phyloP scores from a whole-genome alignment of 345 rosid genomes.

The Cardiospermum halicacabum region DNA sequence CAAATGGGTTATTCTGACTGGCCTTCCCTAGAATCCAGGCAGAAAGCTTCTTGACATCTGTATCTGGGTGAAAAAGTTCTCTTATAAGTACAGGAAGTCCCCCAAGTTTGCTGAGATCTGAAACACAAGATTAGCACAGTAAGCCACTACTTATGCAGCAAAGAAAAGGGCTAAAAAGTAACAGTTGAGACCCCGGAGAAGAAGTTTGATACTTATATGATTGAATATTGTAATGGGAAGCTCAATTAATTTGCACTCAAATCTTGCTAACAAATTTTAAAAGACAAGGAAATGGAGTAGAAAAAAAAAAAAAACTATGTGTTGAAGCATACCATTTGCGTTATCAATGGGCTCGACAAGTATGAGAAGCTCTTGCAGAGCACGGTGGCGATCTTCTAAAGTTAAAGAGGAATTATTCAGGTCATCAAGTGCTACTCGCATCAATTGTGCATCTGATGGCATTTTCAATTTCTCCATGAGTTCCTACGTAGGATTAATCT shows the following conservation, averaged over 20 bases:
- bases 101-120: slow-evolving; percentile 85
- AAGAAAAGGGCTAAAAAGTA: no score
- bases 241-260: not conserved
- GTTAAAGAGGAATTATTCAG: slow-evolving; percentile 67
- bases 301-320: no score
- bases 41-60: slow-evolving; percentile 65
- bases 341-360: slow-evolving; percentile 95
- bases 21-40: slow-evolving; percentile 97
- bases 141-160: not conserved
- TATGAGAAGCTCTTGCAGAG: slow-evolving; percentile 70
- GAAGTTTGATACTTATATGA: no score
- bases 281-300: not conserved
- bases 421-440: slow-evolving; percentile 74
- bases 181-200: no score
- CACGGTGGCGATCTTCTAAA: slow-evolving; percentile 72
- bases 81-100: slow-evolving; percentile 50
- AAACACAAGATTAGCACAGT: not conserved
- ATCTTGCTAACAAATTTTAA: not conserved
- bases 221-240: not conserved
- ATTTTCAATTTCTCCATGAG: slow-evolving; percentile 67
- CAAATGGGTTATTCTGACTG: slow-evolving; percentile 77
- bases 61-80: slow-evolving; percentile 63
- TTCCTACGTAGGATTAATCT: slow-evolving; percentile 40
- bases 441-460: slow-evolving; percentile 84
- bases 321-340: slow-evolving; percentile 59